Conservation (phyloP, 306 rosid genomes). For the Cicer yamashitae region DNA sequence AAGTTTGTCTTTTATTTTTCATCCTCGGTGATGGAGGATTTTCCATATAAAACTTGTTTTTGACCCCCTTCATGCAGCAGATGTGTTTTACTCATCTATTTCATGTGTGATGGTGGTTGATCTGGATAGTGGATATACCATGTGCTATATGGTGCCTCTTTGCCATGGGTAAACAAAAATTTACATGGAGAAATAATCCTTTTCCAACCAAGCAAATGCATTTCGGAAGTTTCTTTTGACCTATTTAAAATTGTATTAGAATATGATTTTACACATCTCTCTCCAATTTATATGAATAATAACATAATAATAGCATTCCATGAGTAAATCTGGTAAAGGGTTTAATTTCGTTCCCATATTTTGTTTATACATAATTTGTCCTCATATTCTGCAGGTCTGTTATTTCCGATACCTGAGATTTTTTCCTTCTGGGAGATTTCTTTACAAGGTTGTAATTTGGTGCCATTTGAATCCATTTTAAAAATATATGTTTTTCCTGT, state of each 20-base stretch:
- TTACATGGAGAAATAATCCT: neutral
- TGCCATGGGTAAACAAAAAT: neutral
- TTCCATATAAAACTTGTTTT: constrained; percentile 10
- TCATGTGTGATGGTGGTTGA: constrained; percentile 1
- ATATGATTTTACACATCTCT: constrained; percentile 1
- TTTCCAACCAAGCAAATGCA: constrained; percentile 8
- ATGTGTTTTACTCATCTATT: neutral
- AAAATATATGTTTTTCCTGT: neutral
- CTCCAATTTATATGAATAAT: constrained; percentile 21
- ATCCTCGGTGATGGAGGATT: constrained; percentile 3
- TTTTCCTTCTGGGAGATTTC: constrained; percentile 86
- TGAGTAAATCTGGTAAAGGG: neutral
- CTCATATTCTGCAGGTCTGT: constrained; percentile 72
- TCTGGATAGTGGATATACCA: constrained; percentile 28
- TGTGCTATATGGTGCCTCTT: constrained; percentile 1
- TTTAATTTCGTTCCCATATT: neutral
- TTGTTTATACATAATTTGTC: constrained; percentile 13
- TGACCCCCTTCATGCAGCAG: neutral
- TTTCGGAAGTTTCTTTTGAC: constrained; percentile 26
- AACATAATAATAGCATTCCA: neutral
- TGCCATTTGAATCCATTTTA: constrained; percentile 27
- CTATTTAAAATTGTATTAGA: constrained; percentile 23
- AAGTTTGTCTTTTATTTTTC: constrained; percentile 1
- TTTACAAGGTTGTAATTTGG: constrained; percentile 73
- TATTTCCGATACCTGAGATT: constrained; percentile 89